Conservation (phyloP, 176 grass and related monocot species). For the Oryza meridionalis region DNA sequence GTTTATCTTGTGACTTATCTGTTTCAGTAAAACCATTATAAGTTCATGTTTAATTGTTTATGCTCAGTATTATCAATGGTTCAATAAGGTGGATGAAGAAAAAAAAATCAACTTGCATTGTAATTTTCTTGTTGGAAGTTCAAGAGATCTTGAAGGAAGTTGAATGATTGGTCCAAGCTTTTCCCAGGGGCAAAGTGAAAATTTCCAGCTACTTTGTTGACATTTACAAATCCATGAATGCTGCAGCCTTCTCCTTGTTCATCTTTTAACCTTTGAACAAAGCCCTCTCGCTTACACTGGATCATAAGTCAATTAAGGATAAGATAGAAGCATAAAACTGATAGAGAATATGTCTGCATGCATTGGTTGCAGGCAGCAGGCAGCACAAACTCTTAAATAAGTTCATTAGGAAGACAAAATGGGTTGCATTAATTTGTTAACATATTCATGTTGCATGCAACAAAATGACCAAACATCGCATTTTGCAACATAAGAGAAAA, state of each 20-base stretch:
- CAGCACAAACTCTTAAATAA: slow-evolving; percentile 26
- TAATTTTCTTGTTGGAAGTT: slow-evolving; percentile 94
- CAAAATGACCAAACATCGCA: slow-evolving; percentile 1
- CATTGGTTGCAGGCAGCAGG: slow-evolving; percentile 31
- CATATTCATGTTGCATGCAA: slow-evolving; percentile 31
- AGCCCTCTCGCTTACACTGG: slow-evolving; percentile 98
- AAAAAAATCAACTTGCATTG: slow-evolving; percentile 66
- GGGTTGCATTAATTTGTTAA: background rate
- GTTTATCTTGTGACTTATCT: slow-evolving; percentile 99
- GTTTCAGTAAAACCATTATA: slow-evolving; percentile 39
- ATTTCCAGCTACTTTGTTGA: slow-evolving; percentile 99
- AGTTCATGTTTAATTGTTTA: slow-evolving; percentile 14
- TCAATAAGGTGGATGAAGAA: slow-evolving; percentile 20
- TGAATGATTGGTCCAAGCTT: slow-evolving; percentile 82
- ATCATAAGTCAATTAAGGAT: slow-evolving; percentile 25
- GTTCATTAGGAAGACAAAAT: slow-evolving; percentile 11
- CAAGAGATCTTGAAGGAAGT: slow-evolving; percentile 91
- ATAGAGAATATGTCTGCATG: background rate
- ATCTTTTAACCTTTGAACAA: slow-evolving; percentile 85
- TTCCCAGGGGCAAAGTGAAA: slow-evolving; percentile 99
- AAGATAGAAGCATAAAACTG: slow-evolving; percentile 12
- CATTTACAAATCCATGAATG: slow-evolving; percentile 94
- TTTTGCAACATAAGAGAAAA: slow-evolving; percentile 5
- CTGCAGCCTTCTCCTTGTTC: slow-evolving; percentile 98
- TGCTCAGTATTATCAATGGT: slow-evolving; percentile 16